Percentiles rank a stretch among this genome's conserved stretches.
phyloP scores from a whole-genome alignment of 495 filamentous ascomycete species.

The Parathielavia hyrcaniae region DNA sequence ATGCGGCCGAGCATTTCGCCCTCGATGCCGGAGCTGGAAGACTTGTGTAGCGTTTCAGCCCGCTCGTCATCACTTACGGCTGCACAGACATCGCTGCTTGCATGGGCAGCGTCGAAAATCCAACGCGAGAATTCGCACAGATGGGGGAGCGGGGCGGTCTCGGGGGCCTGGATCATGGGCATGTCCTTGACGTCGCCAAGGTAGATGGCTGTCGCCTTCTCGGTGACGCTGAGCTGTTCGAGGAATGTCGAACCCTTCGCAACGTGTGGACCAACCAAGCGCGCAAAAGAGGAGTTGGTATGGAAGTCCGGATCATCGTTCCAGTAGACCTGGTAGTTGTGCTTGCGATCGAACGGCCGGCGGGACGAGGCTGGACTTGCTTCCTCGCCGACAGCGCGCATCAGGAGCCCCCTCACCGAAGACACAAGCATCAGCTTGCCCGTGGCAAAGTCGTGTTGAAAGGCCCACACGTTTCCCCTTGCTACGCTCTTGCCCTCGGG shows the following conservation, averaged over 20 bases:
- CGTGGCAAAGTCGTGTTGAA: not conserved
- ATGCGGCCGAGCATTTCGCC: slow-evolving; percentile 7
- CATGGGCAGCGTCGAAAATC: not conserved
- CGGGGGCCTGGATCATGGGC: not conserved
- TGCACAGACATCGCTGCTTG: not conserved
- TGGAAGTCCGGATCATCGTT: not conserved
- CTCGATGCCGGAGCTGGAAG: not conserved
- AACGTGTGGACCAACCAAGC: not conserved
- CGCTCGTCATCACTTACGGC: not conserved
- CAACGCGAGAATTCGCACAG: not conserved
- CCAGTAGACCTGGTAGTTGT: slow-evolving; percentile 1
- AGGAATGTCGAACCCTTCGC: not conserved
- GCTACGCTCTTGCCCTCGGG: not conserved
- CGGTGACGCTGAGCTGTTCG: not conserved
- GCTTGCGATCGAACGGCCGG: not conserved
- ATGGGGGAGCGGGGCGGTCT: not conserved
- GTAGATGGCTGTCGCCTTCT: slow-evolving; percentile 1
- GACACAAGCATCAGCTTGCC: not conserved
- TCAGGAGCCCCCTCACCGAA: not conserved
- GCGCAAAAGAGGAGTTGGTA: not conserved
- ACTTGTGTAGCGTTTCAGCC: not conserved
- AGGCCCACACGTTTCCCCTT: not conserved
- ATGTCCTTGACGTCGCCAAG: slow-evolving; percentile 1
- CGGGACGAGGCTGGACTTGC: not conserved
- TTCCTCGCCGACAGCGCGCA: not conserved